Conservation (phyloP, 2,329 filamentous ascomycete species). For the Nemania serpens region DNA sequence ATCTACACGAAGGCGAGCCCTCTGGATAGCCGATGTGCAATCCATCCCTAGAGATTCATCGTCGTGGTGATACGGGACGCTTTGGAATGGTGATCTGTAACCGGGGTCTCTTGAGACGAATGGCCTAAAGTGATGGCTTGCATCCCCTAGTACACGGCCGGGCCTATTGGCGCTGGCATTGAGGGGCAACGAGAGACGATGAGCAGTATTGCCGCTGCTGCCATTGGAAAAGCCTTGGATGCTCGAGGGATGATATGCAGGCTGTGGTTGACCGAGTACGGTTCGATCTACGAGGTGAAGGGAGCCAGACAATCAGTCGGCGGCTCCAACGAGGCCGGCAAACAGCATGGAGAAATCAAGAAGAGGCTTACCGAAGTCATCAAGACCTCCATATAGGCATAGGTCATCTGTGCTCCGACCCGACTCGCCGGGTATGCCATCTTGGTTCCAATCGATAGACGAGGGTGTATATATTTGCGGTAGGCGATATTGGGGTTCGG, state of each 20-base stretch:
- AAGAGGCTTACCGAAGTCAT: conserved; percentile 37
- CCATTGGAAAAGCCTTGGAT: conserved; percentile 3
- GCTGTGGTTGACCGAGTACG: conserved; percentile 32
- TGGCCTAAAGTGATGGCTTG: conserved; percentile 40
- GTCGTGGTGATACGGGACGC: conserved; percentile 12
- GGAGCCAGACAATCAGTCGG: not conserved
- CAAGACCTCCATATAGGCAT: conserved; percentile 27
- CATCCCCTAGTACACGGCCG: conserved; percentile 38
- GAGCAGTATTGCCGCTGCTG: conserved; percentile 5
- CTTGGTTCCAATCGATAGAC: not conserved
- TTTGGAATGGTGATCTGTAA: conserved; percentile 29
- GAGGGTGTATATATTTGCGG: conserved; percentile 15
- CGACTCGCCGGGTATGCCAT: conserved; percentile 6
- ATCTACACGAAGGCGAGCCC: not conserved
- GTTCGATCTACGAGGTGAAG: conserved; percentile 31
- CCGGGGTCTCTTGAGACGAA: conserved; percentile 26
- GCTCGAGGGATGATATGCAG: conserved; percentile 1
- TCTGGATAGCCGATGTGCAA: not conserved
- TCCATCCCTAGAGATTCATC: not conserved
- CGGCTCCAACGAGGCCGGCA: not conserved
- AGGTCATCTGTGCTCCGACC: not conserved
- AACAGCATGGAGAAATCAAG: not conserved
- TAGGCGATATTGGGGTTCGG: conserved; percentile 18
- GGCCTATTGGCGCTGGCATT: conserved; percentile 19
- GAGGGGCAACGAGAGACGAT: conserved; percentile 33